Base-by-base conservation (phyloP, 805 yeast species). In the Ogataea ramenticola region DNA sequence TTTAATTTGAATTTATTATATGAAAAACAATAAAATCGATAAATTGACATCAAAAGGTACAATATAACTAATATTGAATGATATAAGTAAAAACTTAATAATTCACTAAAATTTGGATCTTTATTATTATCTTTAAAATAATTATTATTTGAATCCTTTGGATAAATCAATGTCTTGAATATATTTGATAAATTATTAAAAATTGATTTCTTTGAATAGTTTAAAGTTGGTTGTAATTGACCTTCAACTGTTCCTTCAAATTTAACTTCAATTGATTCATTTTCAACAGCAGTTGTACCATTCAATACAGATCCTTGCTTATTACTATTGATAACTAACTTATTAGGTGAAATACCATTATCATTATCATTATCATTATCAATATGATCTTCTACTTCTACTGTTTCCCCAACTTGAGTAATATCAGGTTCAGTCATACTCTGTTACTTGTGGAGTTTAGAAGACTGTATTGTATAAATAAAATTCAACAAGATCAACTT, bases 1-100 rank as follows among this genome's bases (percentile, higher is more conserved):
- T 78, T 75, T 48, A 88, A 71, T 46, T 74, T 70, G 36, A 73
- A 51, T 48, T 71, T 71, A 54, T 82, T 74, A 58, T 70, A 72
- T 20, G 72, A 55, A 51, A 63, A 80, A 52, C 80, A 77, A 46
- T 66, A 53, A 42, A 75, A 70, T 46, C 86, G 71, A 50, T 68
- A 68, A 26, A 78, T 59, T 11, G 88, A 78, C 58, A 79, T 77
- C 29, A 76, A 31, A 39, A 80, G 66, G 53, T 77, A 83, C 14
- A 83, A 49, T 19, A 69, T 47, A 31, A 83, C 64, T 40, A 84
- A 63, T 2, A 79, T 51, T 10, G 70, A 50, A 51, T 79, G 80
- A 55, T 68, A 75, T 26, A 75, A 45, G 47, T 64, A 63, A 43
- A 61, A 68, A 4, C 43, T 22, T 6, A 49, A 26, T 14, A 48